Percentiles rank a stretch among this genome's conserved stretches.
Evolutionary conservation across 1,284 basidiomycete species (phyloP).

Genomic region (Stygiomarasmius scandens): DNA sequence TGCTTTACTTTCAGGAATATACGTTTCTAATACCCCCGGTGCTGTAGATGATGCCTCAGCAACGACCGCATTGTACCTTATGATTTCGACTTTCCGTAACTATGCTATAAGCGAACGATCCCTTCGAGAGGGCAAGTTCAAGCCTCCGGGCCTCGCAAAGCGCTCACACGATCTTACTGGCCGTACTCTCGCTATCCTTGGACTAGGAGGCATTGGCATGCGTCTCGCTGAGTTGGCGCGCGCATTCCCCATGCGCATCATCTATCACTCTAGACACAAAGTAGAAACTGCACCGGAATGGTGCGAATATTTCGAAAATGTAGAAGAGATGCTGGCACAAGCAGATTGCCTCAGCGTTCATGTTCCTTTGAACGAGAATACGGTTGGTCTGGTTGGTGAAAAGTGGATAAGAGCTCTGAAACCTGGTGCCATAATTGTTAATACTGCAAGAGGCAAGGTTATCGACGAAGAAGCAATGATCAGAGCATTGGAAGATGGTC

Average conservation of each 20-base stretch:
- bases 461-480: conserved; percentile 89
- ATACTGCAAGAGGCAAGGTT: conserved; percentile 89
- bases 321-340: conserved; percentile 74
- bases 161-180: conserved; percentile 76
- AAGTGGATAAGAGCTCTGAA: conserved; percentile 82
- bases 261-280: conserved; percentile 78
- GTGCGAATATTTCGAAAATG: conserved; percentile 72
- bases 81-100: conserved; percentile 81
- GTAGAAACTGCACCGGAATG: conserved; percentile 65
- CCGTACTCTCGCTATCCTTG: conserved; percentile 83
- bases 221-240: conserved; percentile 70
- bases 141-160: conserved; percentile 46
- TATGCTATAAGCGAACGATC: conserved; percentile 76
- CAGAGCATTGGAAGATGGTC: conserved; percentile 81
- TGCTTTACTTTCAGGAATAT: conserved; percentile 56
- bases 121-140: conserved; percentile 61
- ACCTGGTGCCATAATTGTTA: conserved; percentile 80
- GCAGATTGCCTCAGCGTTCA: conserved; percentile 85
- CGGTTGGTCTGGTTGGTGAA: conserved; percentile 77
- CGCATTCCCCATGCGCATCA: conserved; percentile 84
- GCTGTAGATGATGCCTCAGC: conserved; percentile 93
- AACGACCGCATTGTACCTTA: conserved; percentile 84
- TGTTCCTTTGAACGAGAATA: conserved; percentile 73
- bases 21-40: conserved; percentile 88
- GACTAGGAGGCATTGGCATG: conserved; percentile 87